A percentile compares a stretch with the other conserved stretches of the same genome.
phyloP scores from a whole-genome alignment of 768 basidiomycete genomes.

The Suillus subaureus region DNA sequence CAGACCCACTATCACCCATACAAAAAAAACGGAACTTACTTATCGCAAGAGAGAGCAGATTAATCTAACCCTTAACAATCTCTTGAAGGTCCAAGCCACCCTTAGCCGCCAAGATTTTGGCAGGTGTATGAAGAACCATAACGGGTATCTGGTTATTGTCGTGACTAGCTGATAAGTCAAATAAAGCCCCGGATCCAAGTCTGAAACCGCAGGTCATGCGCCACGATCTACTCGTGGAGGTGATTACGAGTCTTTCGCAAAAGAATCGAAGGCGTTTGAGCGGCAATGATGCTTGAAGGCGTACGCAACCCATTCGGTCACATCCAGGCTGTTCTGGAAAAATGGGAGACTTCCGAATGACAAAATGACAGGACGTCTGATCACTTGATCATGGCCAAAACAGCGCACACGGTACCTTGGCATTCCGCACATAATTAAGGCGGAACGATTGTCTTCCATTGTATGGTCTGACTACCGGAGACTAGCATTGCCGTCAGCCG shows the following conservation, averaged over 20 bases:
- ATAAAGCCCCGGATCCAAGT: constrained; percentile 15
- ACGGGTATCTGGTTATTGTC: constrained; percentile 12
- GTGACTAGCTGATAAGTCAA: constrained; percentile 13
- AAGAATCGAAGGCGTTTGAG: background rate
- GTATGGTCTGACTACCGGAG: background rate
- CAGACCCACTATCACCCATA: background rate
- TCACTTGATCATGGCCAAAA: background rate
- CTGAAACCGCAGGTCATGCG: constrained; percentile 17
- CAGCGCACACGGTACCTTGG: background rate
- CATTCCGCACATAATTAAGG: background rate
- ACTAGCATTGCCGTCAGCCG: background rate
- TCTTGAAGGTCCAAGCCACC: constrained; percentile 8
- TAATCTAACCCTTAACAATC: constrained; percentile 9
- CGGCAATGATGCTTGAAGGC: background rate
- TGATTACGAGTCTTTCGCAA: background rate
- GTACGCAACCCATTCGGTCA: background rate
- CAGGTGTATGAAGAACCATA: constrained; percentile 18
- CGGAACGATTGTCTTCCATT: background rate
- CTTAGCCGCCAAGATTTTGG: constrained; percentile 16
- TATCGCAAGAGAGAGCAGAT: constrained; percentile 10
- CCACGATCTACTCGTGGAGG: background rate
- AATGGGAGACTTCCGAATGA: background rate
- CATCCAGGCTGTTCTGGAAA: background rate
- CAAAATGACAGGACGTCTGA: background rate
- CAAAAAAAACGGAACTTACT: constrained; percentile 11